A percentile compares a stretch with the other conserved stretches of the same genome.
phyloP scores from a whole-genome alignment of 2,329 filamentous ascomycete species.

The Cylindrodendrum hubeiense region DNA sequence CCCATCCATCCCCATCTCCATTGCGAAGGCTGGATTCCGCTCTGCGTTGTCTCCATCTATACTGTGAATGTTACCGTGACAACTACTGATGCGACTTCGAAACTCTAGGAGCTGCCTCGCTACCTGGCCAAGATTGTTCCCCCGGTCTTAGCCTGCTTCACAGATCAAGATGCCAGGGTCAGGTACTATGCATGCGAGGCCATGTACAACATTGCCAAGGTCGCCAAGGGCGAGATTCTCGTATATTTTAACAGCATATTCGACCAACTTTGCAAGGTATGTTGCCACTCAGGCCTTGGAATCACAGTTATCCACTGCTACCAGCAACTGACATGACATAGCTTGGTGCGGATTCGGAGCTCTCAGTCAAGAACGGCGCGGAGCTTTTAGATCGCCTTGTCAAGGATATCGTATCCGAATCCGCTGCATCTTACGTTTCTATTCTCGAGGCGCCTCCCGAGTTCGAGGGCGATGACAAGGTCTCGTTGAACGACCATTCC shows the following conservation, averaged over 20 bases:
- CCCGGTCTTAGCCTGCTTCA: conserved; percentile 96
- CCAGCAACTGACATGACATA: conserved; percentile 51
- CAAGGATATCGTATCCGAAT: conserved; percentile 96
- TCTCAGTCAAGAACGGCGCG: conserved; percentile 98
- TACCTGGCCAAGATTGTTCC: conserved; percentile 96
- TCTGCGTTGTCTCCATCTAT: not conserved
- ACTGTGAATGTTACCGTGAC: no score
- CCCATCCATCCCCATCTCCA: not conserved
- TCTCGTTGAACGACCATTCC: conserved; percentile 58
- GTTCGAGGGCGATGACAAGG: conserved; percentile 59
- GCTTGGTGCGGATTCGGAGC: conserved; percentile 94
- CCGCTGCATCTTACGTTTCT: conserved; percentile 93
- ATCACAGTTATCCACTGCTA: not conserved
- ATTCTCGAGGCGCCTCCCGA: conserved; percentile 75
- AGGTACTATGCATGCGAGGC: conserved; percentile 99
- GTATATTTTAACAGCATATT: conserved; percentile 99
- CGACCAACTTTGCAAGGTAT: conserved; percentile 94
- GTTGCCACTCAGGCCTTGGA: not conserved
- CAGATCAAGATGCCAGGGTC: conserved; percentile 96
- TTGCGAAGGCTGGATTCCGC: not conserved
- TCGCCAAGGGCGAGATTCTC: conserved; percentile 96
- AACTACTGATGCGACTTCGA: conserved; percentile 16
- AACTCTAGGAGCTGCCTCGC: conserved; percentile 82
- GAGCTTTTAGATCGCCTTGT: conserved; percentile 94
- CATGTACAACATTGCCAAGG: conserved; percentile 99